Percentiles rank a stretch among this genome's conserved stretches.
These are phyloP conservation scores for Arthromyces matolae DNA, from an alignment of 768 basidiomycete species.

Conservation along the genomic window DNA sequence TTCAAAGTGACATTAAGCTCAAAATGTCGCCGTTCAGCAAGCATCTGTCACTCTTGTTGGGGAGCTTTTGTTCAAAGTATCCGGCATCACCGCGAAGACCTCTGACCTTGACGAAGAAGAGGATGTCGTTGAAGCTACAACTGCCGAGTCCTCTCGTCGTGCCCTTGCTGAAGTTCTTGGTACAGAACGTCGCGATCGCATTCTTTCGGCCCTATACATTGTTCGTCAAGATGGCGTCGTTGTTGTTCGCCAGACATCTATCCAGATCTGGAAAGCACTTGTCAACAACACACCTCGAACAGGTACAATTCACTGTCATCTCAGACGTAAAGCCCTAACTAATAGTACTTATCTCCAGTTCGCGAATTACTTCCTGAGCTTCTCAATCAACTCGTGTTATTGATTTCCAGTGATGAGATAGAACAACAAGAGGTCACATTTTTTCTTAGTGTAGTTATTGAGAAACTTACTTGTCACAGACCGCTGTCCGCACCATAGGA, in stretches of 20 bases:
- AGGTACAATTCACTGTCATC: slow-evolving; percentile 39
- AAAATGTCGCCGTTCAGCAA: slow-evolving; percentile 49
- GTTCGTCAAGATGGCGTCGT: slow-evolving; percentile 91
- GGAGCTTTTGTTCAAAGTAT: slow-evolving; percentile 93
- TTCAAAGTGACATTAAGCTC: not conserved
- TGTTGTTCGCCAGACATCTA: slow-evolving; percentile 83
- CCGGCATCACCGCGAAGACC: slow-evolving; percentile 89
- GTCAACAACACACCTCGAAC: slow-evolving; percentile 93
- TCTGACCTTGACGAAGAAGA: slow-evolving; percentile 77
- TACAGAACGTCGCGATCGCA: slow-evolving; percentile 82
- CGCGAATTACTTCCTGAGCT: slow-evolving; percentile 90
- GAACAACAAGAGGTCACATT: slow-evolving; percentile 86
- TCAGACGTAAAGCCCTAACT: not conserved
- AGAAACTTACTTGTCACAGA: slow-evolving; percentile 42
- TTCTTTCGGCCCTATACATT: slow-evolving; percentile 86
- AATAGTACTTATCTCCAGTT: slow-evolving; percentile 38
- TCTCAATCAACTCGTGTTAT: slow-evolving; percentile 67
- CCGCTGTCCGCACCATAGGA: slow-evolving; percentile 79
- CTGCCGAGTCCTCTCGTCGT: slow-evolving; percentile 77
- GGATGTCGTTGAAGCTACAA: slow-evolving; percentile 54
- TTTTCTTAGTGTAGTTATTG: slow-evolving; percentile 2
- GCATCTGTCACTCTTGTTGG: slow-evolving; percentile 95
- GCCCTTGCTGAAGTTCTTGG: slow-evolving; percentile 89
- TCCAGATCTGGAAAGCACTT: slow-evolving; percentile 97
- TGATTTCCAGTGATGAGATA: slow-evolving; percentile 73